Base-by-base conservation (phyloP, 306 rosid species). In the Quercus engelmannii region DNA sequence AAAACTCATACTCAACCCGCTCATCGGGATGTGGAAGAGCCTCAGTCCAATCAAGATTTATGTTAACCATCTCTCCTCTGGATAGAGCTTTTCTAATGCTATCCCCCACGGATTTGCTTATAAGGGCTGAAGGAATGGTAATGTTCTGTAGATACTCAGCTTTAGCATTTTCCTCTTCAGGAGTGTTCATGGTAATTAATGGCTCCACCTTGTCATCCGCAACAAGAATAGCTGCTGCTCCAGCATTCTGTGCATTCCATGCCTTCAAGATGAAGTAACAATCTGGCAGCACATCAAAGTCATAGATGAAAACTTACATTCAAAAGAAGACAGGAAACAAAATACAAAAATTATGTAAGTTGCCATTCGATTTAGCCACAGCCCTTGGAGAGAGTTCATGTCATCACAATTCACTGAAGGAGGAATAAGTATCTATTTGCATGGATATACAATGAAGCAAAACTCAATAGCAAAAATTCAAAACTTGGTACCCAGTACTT, bases 211-310 rank as follows among this genome's bases (percentile, higher is more conserved):
- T 86, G 88, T 92, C 82, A 81, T 92, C 97, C 19, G 93, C 97
- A 71, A 94, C 99, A 75, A 94, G 92, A 83, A 94, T 81, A 58
- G 99, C 99, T 0, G 97, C 99, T 30, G 97, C 97, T 78, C 99
- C 99, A 63, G 87, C 94, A 20, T 89, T 90, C 90, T 94, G 99
- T 18, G 97, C 97, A 73, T 91, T 94, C 99, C 97, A 90, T 1
- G 99, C 99, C 95, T 94, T 94, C 83, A 90, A 76, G 70, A 97
- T 94, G 89, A 94, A 94, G 90, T 74, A 92, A 86, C 99, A 94
- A 85, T 90, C 99, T 95, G 82, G 88, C 75, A 79, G 75, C 78
- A 84, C 56, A 56, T 57, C 33, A 82, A 51, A 25, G 35, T 33
- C 38, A 65, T 31, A 20, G 12, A 46, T 8, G 30, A 79, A 56